A percentile compares a stretch with the other conserved stretches of the same genome.
These are phyloP conservation scores for Penicillium desertorum DNA, from an alignment of 495 filamentous ascomycete genomes.

Conservation along the genomic window DNA sequence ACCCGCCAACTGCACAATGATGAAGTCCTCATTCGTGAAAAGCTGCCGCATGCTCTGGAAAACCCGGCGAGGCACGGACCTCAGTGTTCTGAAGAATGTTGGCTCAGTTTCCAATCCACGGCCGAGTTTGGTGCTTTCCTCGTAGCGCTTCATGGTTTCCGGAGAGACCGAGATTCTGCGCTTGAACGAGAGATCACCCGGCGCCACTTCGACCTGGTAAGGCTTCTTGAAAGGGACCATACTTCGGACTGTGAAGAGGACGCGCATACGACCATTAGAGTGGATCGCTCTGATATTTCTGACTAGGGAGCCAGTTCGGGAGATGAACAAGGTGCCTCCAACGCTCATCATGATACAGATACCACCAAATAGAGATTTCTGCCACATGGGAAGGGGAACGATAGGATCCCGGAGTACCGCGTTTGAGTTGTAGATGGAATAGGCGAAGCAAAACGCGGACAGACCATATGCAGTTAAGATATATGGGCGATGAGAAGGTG, in stretches of 20 bases:
- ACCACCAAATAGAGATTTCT: constrained; percentile 39
- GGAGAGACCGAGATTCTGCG: constrained; percentile 34
- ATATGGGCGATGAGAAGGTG: constrained; percentile 60
- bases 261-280: constrained; percentile 28
- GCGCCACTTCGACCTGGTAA: constrained; percentile 35
- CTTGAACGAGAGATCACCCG: constrained; percentile 13
- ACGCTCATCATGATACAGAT: constrained; percentile 47
- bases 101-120: constrained; percentile 14
- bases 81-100: constrained; percentile 38
- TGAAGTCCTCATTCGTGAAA: constrained; percentile 49
- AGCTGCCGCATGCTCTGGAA: constrained; percentile 44
- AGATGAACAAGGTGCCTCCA: constrained; percentile 43
- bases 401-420: constrained; percentile 37
- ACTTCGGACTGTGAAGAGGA: constrained; percentile 42
- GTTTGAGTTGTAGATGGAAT: constrained; percentile 56
- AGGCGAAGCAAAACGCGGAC: constrained; percentile 56
- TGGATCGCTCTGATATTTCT: constrained; percentile 39
- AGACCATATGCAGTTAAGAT: constrained; percentile 55
- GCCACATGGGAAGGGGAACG: constrained; percentile 38
- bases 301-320: constrained; percentile 38
- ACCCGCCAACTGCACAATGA: constrained; percentile 45
- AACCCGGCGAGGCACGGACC: constrained; percentile 33
- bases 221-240: constrained; percentile 45
- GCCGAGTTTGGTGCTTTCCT: constrained; percentile 25
- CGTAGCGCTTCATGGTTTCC: constrained; percentile 25